Evolutionary conservation across 805 yeast genomes (phyloP), one percentile per base, ranked within the genome.

Genomic region (Metschnikowia picachoensis): DNA sequence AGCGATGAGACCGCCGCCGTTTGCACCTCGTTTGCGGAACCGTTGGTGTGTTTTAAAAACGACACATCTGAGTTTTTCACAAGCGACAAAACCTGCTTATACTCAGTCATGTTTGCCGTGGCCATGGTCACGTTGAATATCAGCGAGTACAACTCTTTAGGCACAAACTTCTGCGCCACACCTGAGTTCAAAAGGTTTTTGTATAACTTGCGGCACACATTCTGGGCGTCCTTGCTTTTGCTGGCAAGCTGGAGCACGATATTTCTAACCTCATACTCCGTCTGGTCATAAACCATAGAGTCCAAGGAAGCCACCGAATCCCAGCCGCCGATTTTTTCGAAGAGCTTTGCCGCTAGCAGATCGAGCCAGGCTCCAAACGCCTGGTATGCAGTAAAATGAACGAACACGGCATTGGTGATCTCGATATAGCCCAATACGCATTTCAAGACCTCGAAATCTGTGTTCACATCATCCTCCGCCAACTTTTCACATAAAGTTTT

Each of bases 41-140:
- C 59, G 46, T 70, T 61, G 5, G 77, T 59, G 49, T 74, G 67
- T 10, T 64, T 65, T 54, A 67, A 59, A 10, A 67, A 66, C 5
- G 79, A 73, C 2, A 71, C 70, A 37, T 73, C 68, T 7, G 82
- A 70, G 46, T 73, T 72, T 50, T 79, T 80, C 11, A 74, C 77
- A 15, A 83, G 59, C 30, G 78, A 79, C 30, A 76, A 62, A 6
- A 82, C 64, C 53, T 77, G 82, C 60, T 84, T 84, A 73, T 82
- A 84, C 32, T 79, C 82, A 52, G 78, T 76, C 41, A 64, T 62
- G 32, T 66, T 65, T 35, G 67, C 64, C 6, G 64, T 62, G 28
- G 64, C 59, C 30, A 80, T 65, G 3, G 71, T 61, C 10, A 74
- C 62, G 11, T 72, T 66, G 41, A 83, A 63, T 6, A 73, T 64